These are phyloP conservation scores for Sisymbrium altissimum DNA, from an alignment of 345 rosid species.

Conservation along the genomic window DNA sequence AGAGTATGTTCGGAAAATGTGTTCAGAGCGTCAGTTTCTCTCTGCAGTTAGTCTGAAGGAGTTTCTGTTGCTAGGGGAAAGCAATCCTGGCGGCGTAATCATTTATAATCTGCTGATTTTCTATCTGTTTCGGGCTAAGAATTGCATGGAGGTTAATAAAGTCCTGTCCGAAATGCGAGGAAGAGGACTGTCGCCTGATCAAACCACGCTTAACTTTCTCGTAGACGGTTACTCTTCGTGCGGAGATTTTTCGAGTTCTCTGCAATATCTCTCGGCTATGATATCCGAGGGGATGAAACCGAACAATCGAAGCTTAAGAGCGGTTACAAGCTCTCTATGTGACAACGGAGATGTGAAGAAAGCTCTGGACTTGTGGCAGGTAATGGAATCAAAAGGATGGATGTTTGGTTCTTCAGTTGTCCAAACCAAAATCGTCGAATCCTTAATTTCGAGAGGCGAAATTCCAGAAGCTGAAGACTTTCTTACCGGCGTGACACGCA, in stretches of 20 bases:
- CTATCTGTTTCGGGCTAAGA: conserved; percentile 45
- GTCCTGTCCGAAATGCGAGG: conserved; percentile 48
- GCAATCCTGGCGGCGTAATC: conserved; percentile 27
- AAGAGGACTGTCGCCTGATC: conserved; percentile 44
- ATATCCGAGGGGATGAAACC: conserved; percentile 53
- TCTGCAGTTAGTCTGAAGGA: conserved; percentile 51
- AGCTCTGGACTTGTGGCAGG: conserved; percentile 46
- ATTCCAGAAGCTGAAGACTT: conserved; percentile 54
- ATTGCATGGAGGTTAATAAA: conserved; percentile 30
- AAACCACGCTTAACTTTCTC: conserved; percentile 66
- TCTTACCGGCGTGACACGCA: conserved; percentile 42
- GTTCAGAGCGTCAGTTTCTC: conserved; percentile 39
- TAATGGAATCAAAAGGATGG: conserved; percentile 56
- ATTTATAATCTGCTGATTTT: conserved; percentile 57
- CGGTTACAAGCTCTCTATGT: conserved; percentile 38
- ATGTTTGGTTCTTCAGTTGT: conserved; percentile 39
- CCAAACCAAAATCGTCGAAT: conserved; percentile 46
- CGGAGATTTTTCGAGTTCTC: conserved; percentile 42
- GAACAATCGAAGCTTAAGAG: conserved; percentile 55
- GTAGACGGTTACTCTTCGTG: conserved; percentile 49
- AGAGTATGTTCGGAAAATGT: conserved; percentile 46
- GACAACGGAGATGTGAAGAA: conserved; percentile 45
- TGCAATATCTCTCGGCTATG: conserved; percentile 53
- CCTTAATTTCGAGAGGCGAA: conserved; percentile 44
- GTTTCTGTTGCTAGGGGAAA: conserved; percentile 45